These are phyloP conservation scores for Phytophthora podocarpi DNA, from an alignment of 352 stramenopile species.

Conservation along the genomic window DNA sequence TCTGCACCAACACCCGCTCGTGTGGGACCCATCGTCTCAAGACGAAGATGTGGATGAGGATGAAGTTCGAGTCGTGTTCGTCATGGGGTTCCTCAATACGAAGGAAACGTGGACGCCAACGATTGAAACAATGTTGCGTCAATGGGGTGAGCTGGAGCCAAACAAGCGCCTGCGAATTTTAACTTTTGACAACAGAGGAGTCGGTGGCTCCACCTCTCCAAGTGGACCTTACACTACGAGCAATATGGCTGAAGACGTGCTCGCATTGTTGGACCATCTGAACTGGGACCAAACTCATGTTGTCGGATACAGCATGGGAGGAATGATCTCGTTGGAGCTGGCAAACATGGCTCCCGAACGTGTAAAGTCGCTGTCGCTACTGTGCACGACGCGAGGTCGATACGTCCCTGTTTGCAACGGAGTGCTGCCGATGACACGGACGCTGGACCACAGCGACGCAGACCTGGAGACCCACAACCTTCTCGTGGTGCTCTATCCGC, in stretches of 20 bases:
- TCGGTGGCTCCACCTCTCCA: conserved; percentile 43
- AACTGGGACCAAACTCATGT: conserved; percentile 44
- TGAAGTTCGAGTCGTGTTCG: conserved; percentile 37
- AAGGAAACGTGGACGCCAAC: conserved; percentile 49
- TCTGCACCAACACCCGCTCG: conserved; percentile 34
- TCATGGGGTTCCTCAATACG: conserved; percentile 51
- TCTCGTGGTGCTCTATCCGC: conserved; percentile 37
- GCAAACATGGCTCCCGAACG: conserved; percentile 33
- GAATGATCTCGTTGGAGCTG: conserved; percentile 57
- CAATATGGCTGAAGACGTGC: conserved; percentile 46
- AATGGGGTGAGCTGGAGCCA: conserved; percentile 24
- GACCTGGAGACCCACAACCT: conserved; percentile 41
- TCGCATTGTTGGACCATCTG: conserved; percentile 50
- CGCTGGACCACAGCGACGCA: conserved; percentile 27
- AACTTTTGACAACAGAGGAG: conserved; percentile 53
- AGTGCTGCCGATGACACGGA: conserved; percentile 35
- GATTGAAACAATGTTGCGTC: conserved; percentile 40
- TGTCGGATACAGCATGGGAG: conserved; percentile 53
- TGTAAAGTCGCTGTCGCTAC: conserved; percentile 45
- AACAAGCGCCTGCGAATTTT: conserved; percentile 34
- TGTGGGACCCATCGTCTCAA: conserved; percentile 1
- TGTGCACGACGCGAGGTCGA: conserved; percentile 44
- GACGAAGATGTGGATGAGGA: not conserved
- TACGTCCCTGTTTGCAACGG: conserved; percentile 40
- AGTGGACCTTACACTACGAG: conserved; percentile 45